Base-by-base conservation (phyloP, 2,329 filamentous ascomycete species). In the Tolypocladium inflatum region DNA sequence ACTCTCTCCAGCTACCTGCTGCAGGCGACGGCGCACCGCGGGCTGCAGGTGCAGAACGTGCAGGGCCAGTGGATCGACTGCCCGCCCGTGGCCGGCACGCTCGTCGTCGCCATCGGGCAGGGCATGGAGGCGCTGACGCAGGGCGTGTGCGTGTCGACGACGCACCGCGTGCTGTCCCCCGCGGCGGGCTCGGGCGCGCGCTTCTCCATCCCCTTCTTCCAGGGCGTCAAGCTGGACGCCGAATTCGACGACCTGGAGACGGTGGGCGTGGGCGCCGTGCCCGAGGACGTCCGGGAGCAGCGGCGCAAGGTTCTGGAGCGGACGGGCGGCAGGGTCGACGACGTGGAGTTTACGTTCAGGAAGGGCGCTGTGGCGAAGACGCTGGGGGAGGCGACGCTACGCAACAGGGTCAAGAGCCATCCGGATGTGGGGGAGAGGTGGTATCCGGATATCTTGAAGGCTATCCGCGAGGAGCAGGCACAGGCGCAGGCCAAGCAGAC, bases 71-170 rank as follows among this genome's bases (percentile, higher is more conserved):
- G 91, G 91, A 86, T 96, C 65, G 89, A 93, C 72, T 91, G 87
- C 68, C 85, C 87, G 63, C 91, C 91, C 0, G 78, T 91, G 38
- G 75, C 79, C 23, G 88, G 87, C 2, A 94, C 91, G 54, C 80
- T 95, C 4, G 91, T 96, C 2, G 90, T 96, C 1, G 90, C 90
- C 10, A 91, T 96, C 64, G 91, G 91, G 0, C 91, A 95, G 73
- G 91, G 89, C 0, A 80, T 96, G 66, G 91, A 96, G 76, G 91
- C 91, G 5, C 74, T 96, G 63, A 95, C 91, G 23, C 84, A 84
- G 61, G 91, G 91, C 38, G 90, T 94, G 3, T 94, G 90, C 70
- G 85, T 87, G 63, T 83, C 84, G 61, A 95, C 91, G 3, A 94
- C 90, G 45, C 91, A 95, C 72, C 81, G 90, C 11, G 91, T 95